phyloP scores from a whole-genome alignment of 108 stramenopile species.

The Skeletonema tropicum region DNA sequence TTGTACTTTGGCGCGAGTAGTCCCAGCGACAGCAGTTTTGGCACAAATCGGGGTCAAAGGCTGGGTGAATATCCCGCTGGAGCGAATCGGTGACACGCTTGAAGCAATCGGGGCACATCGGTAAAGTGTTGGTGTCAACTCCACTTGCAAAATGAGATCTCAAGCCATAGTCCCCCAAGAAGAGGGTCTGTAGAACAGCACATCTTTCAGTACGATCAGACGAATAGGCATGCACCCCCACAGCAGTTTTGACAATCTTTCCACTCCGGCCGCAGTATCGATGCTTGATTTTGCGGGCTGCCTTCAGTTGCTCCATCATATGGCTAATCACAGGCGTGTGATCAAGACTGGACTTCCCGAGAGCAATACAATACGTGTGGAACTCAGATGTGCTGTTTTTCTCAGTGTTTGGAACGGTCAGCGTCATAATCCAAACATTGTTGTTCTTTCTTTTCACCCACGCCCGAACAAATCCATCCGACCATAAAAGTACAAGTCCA shows the following conservation, averaged over 20 bases:
- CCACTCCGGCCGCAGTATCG: background rate
- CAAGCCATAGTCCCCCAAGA: background rate
- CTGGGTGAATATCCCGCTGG: too few relatives aligned
- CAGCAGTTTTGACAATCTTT: background rate
- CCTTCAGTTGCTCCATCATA: background rate
- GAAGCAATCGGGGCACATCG: background rate
- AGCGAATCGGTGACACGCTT: background rate
- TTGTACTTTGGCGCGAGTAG: background rate
- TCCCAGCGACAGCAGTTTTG: constrained; percentile 2
- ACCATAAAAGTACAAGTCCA: background rate
- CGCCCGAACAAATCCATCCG: background rate
- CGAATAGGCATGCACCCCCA: background rate
- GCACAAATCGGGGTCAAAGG: too few relatives aligned
- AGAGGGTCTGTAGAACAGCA: background rate
- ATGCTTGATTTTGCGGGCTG: background rate
- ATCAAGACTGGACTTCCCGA: background rate
- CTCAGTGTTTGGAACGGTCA: background rate
- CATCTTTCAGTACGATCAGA: background rate
- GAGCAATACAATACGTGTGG: background rate
- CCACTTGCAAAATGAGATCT: background rate
- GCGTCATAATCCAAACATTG: background rate
- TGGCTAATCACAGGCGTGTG: background rate
- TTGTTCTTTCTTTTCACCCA: background rate
- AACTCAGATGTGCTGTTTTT: background rate
- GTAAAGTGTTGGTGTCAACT: background rate